Evolutionary conservation across 2,329 filamentous ascomycete genomes (phyloP).

Genomic region (Falciphora oryzae): DNA sequence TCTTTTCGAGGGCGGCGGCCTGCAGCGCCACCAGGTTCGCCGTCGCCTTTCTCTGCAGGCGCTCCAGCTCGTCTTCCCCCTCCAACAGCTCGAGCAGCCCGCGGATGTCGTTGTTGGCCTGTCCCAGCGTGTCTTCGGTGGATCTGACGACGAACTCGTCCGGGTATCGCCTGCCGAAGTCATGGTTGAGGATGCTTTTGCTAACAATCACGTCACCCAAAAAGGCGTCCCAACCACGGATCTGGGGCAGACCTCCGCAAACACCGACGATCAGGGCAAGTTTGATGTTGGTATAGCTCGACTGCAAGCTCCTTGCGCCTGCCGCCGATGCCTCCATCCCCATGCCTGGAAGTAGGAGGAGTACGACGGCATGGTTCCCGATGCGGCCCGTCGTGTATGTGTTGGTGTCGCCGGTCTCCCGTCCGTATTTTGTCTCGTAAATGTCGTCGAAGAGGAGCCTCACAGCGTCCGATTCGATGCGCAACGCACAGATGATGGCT

Average conservation of each 20-base stretch:
- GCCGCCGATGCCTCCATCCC: slow-evolving; percentile 24
- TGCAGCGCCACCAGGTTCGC: neutral
- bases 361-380: slow-evolving; percentile 22
- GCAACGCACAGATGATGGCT: slow-evolving; percentile 4
- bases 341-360: slow-evolving; percentile 22
- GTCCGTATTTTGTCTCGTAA: neutral
- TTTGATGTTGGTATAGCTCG: slow-evolving; percentile 28
- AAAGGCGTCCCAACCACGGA: neutral
- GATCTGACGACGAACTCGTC: slow-evolving; percentile 21
- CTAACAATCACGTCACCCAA: slow-evolving; percentile 30
- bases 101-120: neutral
- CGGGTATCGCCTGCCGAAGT: slow-evolving; percentile 22
- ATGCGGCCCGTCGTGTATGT: slow-evolving; percentile 25
- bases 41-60: neutral
- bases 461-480: neutral
- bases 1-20: neutral
- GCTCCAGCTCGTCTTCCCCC: neutral
- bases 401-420: slow-evolving; percentile 1
- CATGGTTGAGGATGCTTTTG: slow-evolving; percentile 23
- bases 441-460: neutral
- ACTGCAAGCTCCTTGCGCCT: slow-evolving; percentile 22
- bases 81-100: neutral
- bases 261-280: slow-evolving; percentile 33
- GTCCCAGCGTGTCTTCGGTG: slow-evolving; percentile 9
- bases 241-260: slow-evolving; percentile 25